Conservation (phyloP, 352 stramenopile genomes). For the Globisporangium abappressorium region DNA sequence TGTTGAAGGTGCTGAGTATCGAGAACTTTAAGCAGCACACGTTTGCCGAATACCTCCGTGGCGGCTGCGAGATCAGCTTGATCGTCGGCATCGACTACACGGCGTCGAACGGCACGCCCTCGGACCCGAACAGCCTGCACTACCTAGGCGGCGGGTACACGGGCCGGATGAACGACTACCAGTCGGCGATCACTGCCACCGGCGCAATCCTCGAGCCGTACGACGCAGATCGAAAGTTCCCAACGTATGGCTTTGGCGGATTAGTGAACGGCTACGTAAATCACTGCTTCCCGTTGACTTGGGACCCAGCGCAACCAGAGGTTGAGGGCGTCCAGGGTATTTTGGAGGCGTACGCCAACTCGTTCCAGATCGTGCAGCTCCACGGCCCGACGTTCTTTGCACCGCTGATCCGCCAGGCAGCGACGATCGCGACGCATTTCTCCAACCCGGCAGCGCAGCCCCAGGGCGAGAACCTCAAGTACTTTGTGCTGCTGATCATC, state of each 20-base stretch:
- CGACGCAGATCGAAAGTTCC: conserved; percentile 72
- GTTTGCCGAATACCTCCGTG: conserved; percentile 69
- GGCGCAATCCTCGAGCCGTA: conserved; percentile 73
- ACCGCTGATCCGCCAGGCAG: conserved; percentile 65
- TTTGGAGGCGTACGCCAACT: conserved; percentile 55
- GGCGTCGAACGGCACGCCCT: conserved; percentile 53
- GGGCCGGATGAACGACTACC: conserved; percentile 77
- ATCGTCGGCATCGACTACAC: conserved; percentile 85
- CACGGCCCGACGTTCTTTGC: conserved; percentile 80
- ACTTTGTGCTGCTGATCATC: conserved; percentile 73
- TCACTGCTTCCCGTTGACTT: conserved; percentile 55
- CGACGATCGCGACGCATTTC: conserved; percentile 57
- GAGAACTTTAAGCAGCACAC: conserved; percentile 67
- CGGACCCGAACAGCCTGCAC: conserved; percentile 52
- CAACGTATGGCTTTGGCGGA: conserved; percentile 80
- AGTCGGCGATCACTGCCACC: conserved; percentile 64
- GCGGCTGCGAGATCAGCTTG: conserved; percentile 70
- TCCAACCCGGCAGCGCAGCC: conserved; percentile 11
- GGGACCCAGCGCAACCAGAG: conserved; percentile 43
- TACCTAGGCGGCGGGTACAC: conserved; percentile 50
- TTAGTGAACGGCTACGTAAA: conserved; percentile 56
- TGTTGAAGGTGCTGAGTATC: conserved; percentile 50
- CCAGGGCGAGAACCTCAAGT: conserved; percentile 51
- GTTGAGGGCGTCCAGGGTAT: conserved; percentile 66
- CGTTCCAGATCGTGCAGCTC: conserved; percentile 64